Evolutionary conservation across 176 grass and related monocot genomes (phyloP), one percentile per base, ranked within the genome.

Genomic region (Pontederia crassipes): DNA sequence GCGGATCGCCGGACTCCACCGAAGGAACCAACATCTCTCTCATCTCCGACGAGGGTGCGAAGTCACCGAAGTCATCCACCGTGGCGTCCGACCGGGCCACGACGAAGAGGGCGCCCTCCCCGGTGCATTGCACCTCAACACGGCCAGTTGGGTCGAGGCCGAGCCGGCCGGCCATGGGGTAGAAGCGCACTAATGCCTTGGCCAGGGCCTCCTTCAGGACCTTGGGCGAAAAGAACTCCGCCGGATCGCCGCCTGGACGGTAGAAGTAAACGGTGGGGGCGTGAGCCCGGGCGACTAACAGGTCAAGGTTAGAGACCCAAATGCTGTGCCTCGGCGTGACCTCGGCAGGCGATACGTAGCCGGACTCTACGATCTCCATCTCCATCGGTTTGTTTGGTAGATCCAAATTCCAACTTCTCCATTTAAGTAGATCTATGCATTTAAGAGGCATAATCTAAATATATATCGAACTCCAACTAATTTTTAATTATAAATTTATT

Each of bases 61-160:
- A 49, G 62, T 27, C 47, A 11, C 18, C 3, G 4, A 65, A 11
- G 9, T 49, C 62, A n/a, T 65, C 62, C n/a, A 52, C 2, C 10
- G 62, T 26, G 17, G 2, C 12, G 17, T 5, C 46, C n/a, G n/a
- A 65, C 0, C 20, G 9, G 15, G 62, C 46, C 46, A 50, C 46
- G 9, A 65, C 62, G 46, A 65, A 51, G 62, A 50, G 62, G 9
- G 27, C 62, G 0, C 62, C 62, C 15, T 65, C 62, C 11, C 62
- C 62, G 46, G 62, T 29, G 62, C 62, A 65, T 3, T 27, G 10
- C 46, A 65, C 12, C 62, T 65, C 62, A 6, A 65, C 10, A 3
- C 62, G 62, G 62, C 62, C 47, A 4, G 8, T 18, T 12, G 10
- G 9, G 7, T 10, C 62, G 46, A 51, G 3, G 46, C 1, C 51